These are phyloP conservation scores for Aspergillus olivimuriae DNA, from an alignment of 495 filamentous ascomycete species.

Conservation along the genomic window DNA sequence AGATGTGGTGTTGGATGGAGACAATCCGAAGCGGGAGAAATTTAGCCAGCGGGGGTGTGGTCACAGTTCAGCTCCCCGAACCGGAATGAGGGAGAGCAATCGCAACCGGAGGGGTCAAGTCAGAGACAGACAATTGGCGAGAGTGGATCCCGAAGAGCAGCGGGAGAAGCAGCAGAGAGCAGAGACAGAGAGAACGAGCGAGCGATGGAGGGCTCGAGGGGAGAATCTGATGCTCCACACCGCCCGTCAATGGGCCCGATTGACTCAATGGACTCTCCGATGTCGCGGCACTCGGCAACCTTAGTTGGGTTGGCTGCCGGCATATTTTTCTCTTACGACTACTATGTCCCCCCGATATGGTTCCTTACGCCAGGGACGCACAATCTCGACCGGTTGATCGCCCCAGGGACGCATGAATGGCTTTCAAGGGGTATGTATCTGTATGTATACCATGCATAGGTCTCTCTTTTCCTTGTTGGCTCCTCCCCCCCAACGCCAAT, in stretches of 20 bases:
- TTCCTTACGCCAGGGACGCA: not conserved
- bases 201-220: not conserved
- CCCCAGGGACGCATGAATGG: no score
- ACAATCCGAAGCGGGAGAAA: not conserved
- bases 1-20: not conserved
- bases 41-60: not conserved
- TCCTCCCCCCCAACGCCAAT: not conserved
- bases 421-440: no score
- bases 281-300: slow-evolving; percentile 19
- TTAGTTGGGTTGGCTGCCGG: not conserved
- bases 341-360: no score
- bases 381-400: not conserved
- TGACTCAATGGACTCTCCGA: slow-evolving; percentile 31
- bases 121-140: no score
- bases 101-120: not conserved
- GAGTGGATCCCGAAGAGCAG: no score
- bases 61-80: not conserved
- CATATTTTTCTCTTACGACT: no score
- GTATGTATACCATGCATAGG: no score
- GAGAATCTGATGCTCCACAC: slow-evolving; percentile 2
- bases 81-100: not conserved
- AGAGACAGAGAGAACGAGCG: not conserved
- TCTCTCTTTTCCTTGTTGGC: no score
- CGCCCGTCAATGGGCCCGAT: slow-evolving; percentile 7
- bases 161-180: no score